Conservation (phyloP, 73 alveolate species). For the Breviolum minutum region DNA sequence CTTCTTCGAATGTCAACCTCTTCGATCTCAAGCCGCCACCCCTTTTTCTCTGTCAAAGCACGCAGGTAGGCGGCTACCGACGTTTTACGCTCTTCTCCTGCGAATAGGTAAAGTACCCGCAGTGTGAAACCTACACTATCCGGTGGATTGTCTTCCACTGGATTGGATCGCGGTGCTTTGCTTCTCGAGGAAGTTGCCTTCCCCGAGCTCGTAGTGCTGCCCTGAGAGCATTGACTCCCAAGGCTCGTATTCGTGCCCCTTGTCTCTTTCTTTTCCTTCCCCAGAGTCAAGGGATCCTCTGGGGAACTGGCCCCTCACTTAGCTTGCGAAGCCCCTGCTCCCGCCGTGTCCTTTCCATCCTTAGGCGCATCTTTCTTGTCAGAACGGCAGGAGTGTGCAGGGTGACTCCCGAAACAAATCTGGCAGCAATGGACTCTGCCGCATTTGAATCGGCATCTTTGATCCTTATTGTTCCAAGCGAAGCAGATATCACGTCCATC, state of each 20-base stretch:
- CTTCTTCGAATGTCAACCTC: not conserved
- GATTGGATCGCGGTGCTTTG: too few species aligned
- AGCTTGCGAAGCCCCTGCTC: not conserved
- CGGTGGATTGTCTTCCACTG: too few species aligned
- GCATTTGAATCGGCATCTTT: conserved; percentile 7
- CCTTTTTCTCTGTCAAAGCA: not conserved
- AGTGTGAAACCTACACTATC: too few species aligned
- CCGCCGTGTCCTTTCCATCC: not conserved
- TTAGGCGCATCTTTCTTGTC: not conserved
- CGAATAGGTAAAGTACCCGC: conserved; percentile 12
- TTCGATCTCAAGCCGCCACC: not conserved
- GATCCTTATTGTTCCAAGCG: not conserved
- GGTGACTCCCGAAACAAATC: conserved; percentile 35
- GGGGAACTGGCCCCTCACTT: too few species aligned
- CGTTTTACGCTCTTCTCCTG: not conserved
- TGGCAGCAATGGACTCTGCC: conserved; percentile 30
- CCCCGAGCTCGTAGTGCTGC: too few species aligned
- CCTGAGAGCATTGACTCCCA: not conserved
- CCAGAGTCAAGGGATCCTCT: not conserved
- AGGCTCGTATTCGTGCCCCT: too few species aligned
- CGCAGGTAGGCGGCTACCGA: not conserved
- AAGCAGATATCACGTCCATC: conserved; percentile 37
- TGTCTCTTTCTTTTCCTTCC: not conserved
- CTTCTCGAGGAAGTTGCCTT: too few species aligned
- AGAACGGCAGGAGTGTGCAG: not conserved